Percentiles rank a stretch among this genome's conserved stretches.
phyloP scores from a whole-genome alignment of 1,139 yeast genomes.

The Entelexis paramagnoliae region DNA sequence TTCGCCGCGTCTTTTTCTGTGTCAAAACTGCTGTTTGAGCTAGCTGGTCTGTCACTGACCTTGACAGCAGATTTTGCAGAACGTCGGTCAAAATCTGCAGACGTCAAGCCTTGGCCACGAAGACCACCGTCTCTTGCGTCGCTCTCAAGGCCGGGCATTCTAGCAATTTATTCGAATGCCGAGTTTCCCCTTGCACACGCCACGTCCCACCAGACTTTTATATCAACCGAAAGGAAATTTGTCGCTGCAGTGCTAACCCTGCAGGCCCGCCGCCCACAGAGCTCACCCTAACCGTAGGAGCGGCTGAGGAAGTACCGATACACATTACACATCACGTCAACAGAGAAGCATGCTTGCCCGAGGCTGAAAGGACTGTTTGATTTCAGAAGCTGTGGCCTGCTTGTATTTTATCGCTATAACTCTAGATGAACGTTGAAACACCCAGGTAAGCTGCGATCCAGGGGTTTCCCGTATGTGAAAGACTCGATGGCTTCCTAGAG shows the following conservation, averaged over 20 bases:
- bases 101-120: neutral
- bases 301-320: neutral
- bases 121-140: neutral
- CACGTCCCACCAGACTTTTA: neutral
- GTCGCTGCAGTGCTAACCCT: neutral
- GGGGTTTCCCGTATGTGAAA: no score
- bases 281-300: neutral
- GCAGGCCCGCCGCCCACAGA: no score
- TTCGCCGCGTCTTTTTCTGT: neutral
- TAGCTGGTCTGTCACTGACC: no score
- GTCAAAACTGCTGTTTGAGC: neutral
- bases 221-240: neutral
- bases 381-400: no score
- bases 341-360: neutral
- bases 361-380: no score
- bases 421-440: no score
- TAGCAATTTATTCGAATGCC: no score
- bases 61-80: neutral
- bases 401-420: no score
- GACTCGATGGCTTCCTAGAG: no score
- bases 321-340: neutral
- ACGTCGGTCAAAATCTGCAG: neutral
- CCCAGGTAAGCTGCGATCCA: no score
- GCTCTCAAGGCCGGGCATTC: neutral
- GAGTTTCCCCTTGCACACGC: no score